Evolutionary conservation across 1,284 basidiomycete genomes (phyloP).

Genomic region (Malassezia obtusa): DNA sequence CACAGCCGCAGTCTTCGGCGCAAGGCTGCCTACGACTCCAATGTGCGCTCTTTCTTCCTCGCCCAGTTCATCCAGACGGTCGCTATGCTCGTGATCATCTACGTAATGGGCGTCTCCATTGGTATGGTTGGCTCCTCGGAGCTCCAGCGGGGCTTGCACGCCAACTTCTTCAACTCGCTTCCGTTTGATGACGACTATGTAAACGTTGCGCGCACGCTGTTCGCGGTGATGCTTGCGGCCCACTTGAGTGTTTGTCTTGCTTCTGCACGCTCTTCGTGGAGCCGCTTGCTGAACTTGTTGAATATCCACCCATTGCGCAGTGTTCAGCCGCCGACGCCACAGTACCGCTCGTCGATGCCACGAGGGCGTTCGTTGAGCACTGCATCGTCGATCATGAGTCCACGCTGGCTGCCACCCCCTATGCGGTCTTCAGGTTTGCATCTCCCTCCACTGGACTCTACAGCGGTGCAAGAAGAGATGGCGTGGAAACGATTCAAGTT

Average conservation of each 20-base stretch:
- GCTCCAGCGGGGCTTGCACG: conserved; percentile 26
- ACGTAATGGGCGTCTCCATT: conserved; percentile 27
- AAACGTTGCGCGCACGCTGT: conserved; percentile 31
- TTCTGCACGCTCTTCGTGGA: conserved; percentile 40
- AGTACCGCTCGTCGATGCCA: not conserved
- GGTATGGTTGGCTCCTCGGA: conserved; percentile 28
- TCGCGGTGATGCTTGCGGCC: conserved; percentile 30
- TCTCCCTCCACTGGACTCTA: not conserved
- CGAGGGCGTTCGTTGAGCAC: conserved; percentile 9
- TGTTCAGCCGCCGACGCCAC: conserved; percentile 5
- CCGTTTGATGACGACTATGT: conserved; percentile 31
- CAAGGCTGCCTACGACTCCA: conserved; percentile 32
- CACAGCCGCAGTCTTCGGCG: conserved; percentile 39
- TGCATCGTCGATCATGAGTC: not conserved
- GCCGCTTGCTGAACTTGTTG: conserved; percentile 29
- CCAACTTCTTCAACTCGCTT: conserved; percentile 37
- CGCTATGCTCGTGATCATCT: conserved; percentile 24
- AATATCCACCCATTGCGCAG: conserved; percentile 28
- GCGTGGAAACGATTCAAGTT: conserved; percentile 8
- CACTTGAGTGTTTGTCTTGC: conserved; percentile 39
- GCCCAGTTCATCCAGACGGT: conserved; percentile 37
- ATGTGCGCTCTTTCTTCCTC: conserved; percentile 36
- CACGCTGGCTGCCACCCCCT: not conserved
- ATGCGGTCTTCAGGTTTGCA: not conserved
- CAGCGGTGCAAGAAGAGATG: not conserved